Evolutionary conservation across 139 green algal species (phyloP).

Genomic region (Micromonas pusilla): DNA sequence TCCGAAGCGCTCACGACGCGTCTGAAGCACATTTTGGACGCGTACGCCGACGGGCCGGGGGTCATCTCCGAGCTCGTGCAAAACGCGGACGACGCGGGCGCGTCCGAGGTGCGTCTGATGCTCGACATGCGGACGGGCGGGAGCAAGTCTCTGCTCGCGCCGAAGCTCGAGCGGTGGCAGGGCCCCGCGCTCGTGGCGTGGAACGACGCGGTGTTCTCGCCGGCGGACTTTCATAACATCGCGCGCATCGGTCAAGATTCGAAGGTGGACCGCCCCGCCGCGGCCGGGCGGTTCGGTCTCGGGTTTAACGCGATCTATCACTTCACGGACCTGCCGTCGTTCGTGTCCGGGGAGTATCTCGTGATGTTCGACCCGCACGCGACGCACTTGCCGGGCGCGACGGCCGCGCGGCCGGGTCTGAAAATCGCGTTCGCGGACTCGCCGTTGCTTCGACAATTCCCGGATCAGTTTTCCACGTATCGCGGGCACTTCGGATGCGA

Average conservation of each 20-base stretch:
- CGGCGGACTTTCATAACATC: constrained; percentile 58
- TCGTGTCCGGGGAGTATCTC: constrained; percentile 62
- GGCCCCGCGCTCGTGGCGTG: constrained; percentile 61
- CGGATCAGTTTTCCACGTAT: constrained; percentile 61
- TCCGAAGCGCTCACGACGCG: constrained; percentile 71
- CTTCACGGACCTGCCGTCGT: constrained; percentile 65
- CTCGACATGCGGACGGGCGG: constrained; percentile 50
- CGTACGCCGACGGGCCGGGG: constrained; percentile 68
- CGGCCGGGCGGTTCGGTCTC: constrained; percentile 54
- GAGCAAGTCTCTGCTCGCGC: constrained; percentile 46
- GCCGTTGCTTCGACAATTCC: constrained; percentile 59
- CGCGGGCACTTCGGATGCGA: constrained; percentile 55
- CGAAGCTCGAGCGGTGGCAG: constrained; percentile 47
- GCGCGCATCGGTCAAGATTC: constrained; percentile 64
- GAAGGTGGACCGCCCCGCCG: constrained; percentile 56
- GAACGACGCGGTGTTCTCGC: constrained; percentile 62
- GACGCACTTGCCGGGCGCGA: constrained; percentile 47
- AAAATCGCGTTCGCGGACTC: constrained; percentile 57
- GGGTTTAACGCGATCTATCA: constrained; percentile 71
- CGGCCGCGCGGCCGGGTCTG: constrained; percentile 45
- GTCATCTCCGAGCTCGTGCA: constrained; percentile 72
- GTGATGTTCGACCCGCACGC: constrained; percentile 76
- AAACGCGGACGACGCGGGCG: constrained; percentile 74
- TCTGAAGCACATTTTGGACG: constrained; percentile 68
- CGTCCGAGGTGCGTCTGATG: constrained; percentile 45